These are phyloP conservation scores for Coemansia sp. DNA, from an alignment of 371 early-diverging fungal genomes.

Conservation along the genomic window DNA sequence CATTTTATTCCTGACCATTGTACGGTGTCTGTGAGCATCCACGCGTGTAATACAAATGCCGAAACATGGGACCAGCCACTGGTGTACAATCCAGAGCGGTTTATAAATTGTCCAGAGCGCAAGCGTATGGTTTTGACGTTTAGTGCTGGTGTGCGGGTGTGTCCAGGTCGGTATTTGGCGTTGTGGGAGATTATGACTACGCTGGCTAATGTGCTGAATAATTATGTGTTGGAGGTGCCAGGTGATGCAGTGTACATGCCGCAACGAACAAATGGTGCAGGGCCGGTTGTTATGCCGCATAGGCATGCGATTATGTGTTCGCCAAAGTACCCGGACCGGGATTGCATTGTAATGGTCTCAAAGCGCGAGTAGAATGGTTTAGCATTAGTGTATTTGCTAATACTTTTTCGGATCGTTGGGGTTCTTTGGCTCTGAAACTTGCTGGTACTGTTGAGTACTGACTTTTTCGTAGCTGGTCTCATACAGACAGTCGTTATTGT, in stretches of 20 bases:
- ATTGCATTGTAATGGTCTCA: slow-evolving; percentile 30
- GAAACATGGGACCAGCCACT: slow-evolving; percentile 26
- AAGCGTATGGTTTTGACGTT: slow-evolving; percentile 40
- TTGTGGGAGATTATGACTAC: slow-evolving; percentile 37
- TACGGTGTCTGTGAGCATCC: slow-evolving; percentile 24
- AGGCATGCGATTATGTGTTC: slow-evolving; percentile 5
- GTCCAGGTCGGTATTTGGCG: slow-evolving; percentile 46
- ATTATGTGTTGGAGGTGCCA: slow-evolving; percentile 40
- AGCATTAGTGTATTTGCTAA: too few species aligned
- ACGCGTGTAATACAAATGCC: slow-evolving; percentile 15
- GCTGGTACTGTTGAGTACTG: too few species aligned
- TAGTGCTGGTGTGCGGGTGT: slow-evolving; percentile 46
- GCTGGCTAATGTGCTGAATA: slow-evolving; percentile 44
- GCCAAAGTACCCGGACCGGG: slow-evolving; percentile 40
- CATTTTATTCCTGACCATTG: slow-evolving; percentile 34
- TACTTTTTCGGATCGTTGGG: too few species aligned
- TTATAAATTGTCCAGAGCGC: slow-evolving; percentile 4
- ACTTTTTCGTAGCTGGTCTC: too few species aligned
- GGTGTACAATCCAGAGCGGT: slow-evolving; percentile 38
- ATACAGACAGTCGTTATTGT: too few species aligned
- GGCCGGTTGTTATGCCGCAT: slow-evolving; percentile 29
- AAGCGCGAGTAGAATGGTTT: slow-evolving; percentile 16
- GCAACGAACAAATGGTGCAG: not conserved
- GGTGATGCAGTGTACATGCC: slow-evolving; percentile 36
- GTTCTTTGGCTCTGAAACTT: too few species aligned